A percentile compares a stretch with the other conserved stretches of the same genome.
Conservation (phyloP, 2,329 filamentous ascomycete genomes). For the Sphaerostilbella broomeana region DNA sequence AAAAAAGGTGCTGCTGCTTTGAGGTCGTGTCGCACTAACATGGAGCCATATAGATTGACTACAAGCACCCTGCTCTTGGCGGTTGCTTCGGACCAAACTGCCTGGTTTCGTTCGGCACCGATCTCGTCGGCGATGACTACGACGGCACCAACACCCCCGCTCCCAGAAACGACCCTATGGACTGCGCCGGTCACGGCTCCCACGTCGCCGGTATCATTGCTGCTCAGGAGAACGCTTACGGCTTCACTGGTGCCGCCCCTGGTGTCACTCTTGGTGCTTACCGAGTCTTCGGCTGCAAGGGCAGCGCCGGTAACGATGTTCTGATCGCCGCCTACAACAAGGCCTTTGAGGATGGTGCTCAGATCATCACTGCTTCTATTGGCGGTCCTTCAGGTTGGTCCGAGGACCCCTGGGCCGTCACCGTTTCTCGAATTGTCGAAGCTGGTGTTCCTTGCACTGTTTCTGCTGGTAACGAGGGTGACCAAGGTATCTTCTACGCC, state of each 20-base stretch:
- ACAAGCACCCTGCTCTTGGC: constrained; percentile 39
- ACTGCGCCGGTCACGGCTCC: constrained; percentile 37
- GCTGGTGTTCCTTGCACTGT: constrained; percentile 34
- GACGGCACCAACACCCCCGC: constrained; percentile 23
- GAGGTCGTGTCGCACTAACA: no score
- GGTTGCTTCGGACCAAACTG: constrained; percentile 41
- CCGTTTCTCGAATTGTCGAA: constrained; percentile 36
- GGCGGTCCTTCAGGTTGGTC: constrained; percentile 26
- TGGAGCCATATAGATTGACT: constrained; percentile 30
- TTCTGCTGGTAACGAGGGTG: constrained; percentile 40
- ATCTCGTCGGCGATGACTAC: constrained; percentile 35
- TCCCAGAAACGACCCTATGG: constrained; percentile 34
- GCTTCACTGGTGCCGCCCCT: constrained; percentile 34
- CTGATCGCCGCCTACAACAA: constrained; percentile 33
- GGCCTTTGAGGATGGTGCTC: constrained; percentile 34
- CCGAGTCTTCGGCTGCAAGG: constrained; percentile 30
- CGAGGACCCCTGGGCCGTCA: constrained; percentile 28
- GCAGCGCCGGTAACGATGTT: constrained; percentile 28
- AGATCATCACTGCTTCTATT: constrained; percentile 33
- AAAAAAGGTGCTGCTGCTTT: no score
- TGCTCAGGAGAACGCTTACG: constrained; percentile 29
- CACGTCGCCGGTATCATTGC: constrained; percentile 41
- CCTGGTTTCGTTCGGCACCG: constrained; percentile 37
- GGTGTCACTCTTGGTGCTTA: constrained; percentile 34
- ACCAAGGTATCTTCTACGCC: constrained; percentile 34